These are phyloP conservation scores for Trypanosoma mega DNA, from an alignment of 208 protist genomes.

Conservation along the genomic window DNA sequence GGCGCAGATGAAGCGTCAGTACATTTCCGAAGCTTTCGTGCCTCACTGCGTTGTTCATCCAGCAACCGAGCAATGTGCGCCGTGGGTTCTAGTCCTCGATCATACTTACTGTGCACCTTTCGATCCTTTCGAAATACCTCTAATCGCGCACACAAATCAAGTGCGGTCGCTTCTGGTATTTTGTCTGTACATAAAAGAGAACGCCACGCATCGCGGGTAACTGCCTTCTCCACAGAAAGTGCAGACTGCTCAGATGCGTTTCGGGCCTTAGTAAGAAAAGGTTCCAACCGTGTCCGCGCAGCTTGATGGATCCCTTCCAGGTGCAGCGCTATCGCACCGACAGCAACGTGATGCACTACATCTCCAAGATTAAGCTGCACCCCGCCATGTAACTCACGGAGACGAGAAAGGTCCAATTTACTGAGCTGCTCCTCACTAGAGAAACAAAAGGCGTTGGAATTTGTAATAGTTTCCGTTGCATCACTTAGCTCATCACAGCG, in stretches of 20 bases:
- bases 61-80: slow-evolving; percentile 20
- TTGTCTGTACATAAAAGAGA: neutral
- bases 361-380: neutral
- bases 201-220: neutral
- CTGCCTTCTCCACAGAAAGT: neutral
- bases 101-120: slow-evolving; percentile 13
- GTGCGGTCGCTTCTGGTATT: neutral
- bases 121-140: slow-evolving; percentile 1
- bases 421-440: slow-evolving; percentile 2
- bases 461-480: slow-evolving; percentile 1
- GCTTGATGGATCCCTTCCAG: slow-evolving; percentile 13
- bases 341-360: neutral
- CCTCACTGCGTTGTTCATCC: slow-evolving; percentile 10
- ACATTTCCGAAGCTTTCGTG: neutral
- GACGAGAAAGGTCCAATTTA: neutral
- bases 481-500: slow-evolving; percentile 20
- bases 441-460: slow-evolving; percentile 20
- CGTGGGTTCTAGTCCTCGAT: slow-evolving; percentile 15
- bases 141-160: neutral
- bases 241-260: neutral
- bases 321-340: slow-evolving; percentile 14
- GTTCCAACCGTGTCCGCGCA: slow-evolving; percentile 1
- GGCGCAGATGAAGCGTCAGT: neutral
- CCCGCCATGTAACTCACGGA: slow-evolving; percentile 2
- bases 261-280: neutral